A percentile compares a stretch with the other conserved stretches of the same genome.
These are phyloP conservation scores for Combretum micranthum DNA, from an alignment of 345 rosid genomes.

Conservation along the genomic window DNA sequence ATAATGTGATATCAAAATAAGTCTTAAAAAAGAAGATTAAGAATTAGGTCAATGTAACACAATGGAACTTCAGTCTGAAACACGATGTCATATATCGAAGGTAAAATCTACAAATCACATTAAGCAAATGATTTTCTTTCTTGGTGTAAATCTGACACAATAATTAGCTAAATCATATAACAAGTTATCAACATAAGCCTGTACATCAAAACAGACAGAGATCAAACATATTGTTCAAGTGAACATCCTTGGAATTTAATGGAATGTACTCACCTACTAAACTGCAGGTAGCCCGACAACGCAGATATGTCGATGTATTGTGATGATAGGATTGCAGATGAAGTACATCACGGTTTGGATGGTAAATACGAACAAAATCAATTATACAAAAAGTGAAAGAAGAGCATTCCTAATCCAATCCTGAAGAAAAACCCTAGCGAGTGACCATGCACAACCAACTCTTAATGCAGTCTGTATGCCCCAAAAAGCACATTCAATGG, in stretches of 20 bases:
- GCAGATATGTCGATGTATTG: slow-evolving; percentile 46
- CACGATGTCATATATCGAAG: too few species aligned
- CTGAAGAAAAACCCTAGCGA: slow-evolving; percentile 12
- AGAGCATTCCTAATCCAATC: slow-evolving; percentile 19
- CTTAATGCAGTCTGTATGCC: slow-evolving; percentile 9
- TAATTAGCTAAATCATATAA: too few species aligned
- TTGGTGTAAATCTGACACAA: too few species aligned
- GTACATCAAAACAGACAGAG: background rate
- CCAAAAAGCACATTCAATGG: slow-evolving; percentile 3
- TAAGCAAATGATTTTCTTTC: too few species aligned
- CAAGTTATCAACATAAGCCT: too few species aligned
- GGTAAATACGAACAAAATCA: slow-evolving; percentile 30
- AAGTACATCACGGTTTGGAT: slow-evolving; percentile 44
- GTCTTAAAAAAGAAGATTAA: too few species aligned
- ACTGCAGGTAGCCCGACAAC: slow-evolving; percentile 45
- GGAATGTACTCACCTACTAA: slow-evolving; percentile 47
- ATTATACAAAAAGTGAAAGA: slow-evolving; percentile 22
- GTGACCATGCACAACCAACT: slow-evolving; percentile 24
- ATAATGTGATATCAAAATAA: too few species aligned
- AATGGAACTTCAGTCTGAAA: too few species aligned
- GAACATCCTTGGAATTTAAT: slow-evolving; percentile 40
- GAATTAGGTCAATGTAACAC: too few species aligned
- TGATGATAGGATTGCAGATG: slow-evolving; percentile 53
- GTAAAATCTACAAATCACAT: too few species aligned
- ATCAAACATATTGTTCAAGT: slow-evolving; percentile 23